Evolutionary conservation across 2,329 filamentous ascomycete species (phyloP), one percentile per base, ranked within the genome.

Genomic region (Sarocladiaceae sp.): DNA sequence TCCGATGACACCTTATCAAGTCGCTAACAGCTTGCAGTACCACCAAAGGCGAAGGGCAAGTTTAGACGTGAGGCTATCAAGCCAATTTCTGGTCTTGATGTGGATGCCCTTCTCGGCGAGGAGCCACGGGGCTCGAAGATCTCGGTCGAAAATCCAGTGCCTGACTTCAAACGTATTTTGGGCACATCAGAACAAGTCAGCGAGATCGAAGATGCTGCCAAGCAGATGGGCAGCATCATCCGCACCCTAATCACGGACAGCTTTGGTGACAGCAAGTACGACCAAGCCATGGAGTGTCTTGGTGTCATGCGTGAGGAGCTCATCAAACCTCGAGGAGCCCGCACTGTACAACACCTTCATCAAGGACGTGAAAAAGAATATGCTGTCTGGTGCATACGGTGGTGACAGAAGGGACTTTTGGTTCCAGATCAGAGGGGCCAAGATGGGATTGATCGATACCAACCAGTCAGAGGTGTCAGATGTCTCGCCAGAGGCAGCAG

Each of bases 11-110:
- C n/a, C 26, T 20, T 12, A 20, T 13, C 2, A 11, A 28, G 35
- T 15, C 46, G 13, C 58, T 65, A 53, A 67, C 53, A 28, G 17
- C 47, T 25, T 25, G 1, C 59, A 86, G 90, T 96, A 0, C 88
- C 90, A 7, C 84, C 87, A 1, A 94, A 91, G 66, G 79, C 79
- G 36, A 90, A 90, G 66, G 86, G 88, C 31, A 86, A 84, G 55
- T 87, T 86, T 62, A 77, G 78, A 40, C 81, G 82, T 58, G 84
- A 95, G 26, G 71, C 79, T 1, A 79, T 87, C 54, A 93, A 93
- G 60, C 94, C 94, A 0, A 80, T 96, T 8, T 97, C 93, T 0
- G 92, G 92, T 18, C 84, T 99, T 36, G 88, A 97, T 60, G 80
- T 97, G 35, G 87, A 92, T 54, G 84, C 83, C 4, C 80, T 97